Percentiles rank a stretch among this genome's conserved stretches.
phyloP scores from a whole-genome alignment of 1,284 basidiomycete species.

The Singerocomus inundabilis region DNA sequence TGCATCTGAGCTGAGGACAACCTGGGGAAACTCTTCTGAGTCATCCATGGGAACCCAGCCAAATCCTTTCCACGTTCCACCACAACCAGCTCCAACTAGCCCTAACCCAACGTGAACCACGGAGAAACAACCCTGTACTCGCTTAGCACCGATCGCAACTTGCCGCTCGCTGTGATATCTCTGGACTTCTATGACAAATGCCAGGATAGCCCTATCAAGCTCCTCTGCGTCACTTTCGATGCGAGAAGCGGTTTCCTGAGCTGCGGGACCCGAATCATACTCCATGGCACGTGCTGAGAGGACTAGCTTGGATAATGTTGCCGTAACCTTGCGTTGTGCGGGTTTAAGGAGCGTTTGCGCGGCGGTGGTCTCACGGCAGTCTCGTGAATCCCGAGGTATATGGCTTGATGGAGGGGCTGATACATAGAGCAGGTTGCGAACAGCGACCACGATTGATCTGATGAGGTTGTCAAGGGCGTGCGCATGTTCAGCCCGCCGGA shows the following conservation, averaged over 20 bases:
- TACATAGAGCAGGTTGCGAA: slow-evolving; percentile 73
- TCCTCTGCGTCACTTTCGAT: slow-evolving; percentile 79
- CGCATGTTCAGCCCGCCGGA: slow-evolving; percentile 53
- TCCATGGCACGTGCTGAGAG: slow-evolving; percentile 75
- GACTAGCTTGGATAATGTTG: slow-evolving; percentile 73
- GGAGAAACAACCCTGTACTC: slow-evolving; percentile 63
- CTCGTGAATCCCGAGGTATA: slow-evolving; percentile 52
- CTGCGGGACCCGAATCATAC: slow-evolving; percentile 64
- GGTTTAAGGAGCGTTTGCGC: slow-evolving; percentile 65
- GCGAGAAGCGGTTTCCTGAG: slow-evolving; percentile 63
- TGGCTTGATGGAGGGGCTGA: slow-evolving; percentile 63
- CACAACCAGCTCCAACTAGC: slow-evolving; percentile 69
- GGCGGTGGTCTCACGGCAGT: slow-evolving; percentile 41
- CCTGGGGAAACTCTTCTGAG: slow-evolving; percentile 47
- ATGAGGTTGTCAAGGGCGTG: slow-evolving; percentile 62
- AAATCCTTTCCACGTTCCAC: slow-evolving; percentile 74
- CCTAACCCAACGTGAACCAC: slow-evolving; percentile 66
- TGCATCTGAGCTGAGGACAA: slow-evolving; percentile 48
- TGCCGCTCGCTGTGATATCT: slow-evolving; percentile 47
- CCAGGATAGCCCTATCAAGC: slow-evolving; percentile 68
- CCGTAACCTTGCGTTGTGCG: slow-evolving; percentile 74
- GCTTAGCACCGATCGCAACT: slow-evolving; percentile 43
- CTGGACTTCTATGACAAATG: slow-evolving; percentile 73
- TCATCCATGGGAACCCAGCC: slow-evolving; percentile 64
- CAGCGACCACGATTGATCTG: slow-evolving; percentile 61